Conservation (phyloP, 2,329 filamentous ascomycete genomes). For the Magnaporthiopsis rhizophila region DNA sequence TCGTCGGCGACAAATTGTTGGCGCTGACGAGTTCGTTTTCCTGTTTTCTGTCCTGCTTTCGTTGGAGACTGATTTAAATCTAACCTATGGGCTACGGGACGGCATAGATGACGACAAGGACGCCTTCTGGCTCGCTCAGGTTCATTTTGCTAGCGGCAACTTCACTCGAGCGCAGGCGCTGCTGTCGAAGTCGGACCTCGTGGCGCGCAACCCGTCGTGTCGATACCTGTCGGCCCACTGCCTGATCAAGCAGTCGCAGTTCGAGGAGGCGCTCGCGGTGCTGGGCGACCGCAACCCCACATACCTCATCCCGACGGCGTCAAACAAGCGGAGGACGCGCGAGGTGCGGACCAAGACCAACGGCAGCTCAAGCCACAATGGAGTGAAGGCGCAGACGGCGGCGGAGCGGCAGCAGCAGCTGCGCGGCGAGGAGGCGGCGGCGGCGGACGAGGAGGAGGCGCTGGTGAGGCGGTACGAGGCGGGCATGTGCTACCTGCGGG, state of each 20-base stretch:
- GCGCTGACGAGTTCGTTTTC: conserved; percentile 71
- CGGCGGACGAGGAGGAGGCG: conserved; percentile 53
- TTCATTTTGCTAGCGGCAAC: conserved; percentile 92
- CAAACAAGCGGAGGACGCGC: conserved; percentile 62
- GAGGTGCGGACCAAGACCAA: conserved; percentile 8
- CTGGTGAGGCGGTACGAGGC: conserved; percentile 82
- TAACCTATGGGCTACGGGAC: background rate
- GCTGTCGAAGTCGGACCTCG: conserved; percentile 74
- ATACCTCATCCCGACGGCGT: conserved; percentile 65
- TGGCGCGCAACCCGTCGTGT: conserved; percentile 74
- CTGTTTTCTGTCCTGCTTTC: too few relatives aligned
- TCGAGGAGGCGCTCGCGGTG: conserved; percentile 77
- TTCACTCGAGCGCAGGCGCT: conserved; percentile 87
- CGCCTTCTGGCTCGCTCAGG: conserved; percentile 96
- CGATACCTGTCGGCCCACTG: conserved; percentile 91
- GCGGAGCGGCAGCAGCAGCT: conserved; percentile 9
- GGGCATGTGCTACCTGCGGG: conserved; percentile 92
- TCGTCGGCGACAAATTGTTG: conserved; percentile 93
- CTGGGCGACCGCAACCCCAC: conserved; percentile 88
- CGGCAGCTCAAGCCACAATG: conserved; percentile 25
- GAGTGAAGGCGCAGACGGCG: conserved; percentile 13
- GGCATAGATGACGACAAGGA: conserved; percentile 77
- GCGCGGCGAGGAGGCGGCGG: conserved; percentile 19
- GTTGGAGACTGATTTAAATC: background rate
- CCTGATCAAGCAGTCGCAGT: conserved; percentile 83